phyloP scores from a whole-genome alignment of 2,329 filamentous ascomycete genomes.

The Claviceps arundinis region DNA sequence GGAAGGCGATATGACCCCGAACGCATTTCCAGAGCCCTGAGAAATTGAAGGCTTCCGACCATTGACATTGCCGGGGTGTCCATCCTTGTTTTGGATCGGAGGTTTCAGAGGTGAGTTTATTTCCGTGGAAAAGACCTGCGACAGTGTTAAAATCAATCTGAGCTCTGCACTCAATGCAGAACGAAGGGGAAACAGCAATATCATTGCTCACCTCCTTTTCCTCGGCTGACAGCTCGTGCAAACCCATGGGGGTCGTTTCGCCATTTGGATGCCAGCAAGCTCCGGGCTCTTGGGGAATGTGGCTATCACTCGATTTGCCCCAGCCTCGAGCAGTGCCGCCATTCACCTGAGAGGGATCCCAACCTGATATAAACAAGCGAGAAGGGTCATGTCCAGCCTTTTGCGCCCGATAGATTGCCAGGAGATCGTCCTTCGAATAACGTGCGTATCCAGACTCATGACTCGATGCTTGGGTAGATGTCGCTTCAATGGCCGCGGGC shows the following conservation, averaged over 20 bases:
- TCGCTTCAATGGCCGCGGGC: constrained; percentile 20
- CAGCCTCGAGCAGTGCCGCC: constrained; percentile 51
- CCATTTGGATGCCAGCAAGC: constrained; percentile 79
- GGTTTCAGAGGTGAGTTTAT: constrained; percentile 92
- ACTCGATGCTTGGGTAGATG: constrained; percentile 17
- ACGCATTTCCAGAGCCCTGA: constrained; percentile 49
- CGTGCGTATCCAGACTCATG: constrained; percentile 35
- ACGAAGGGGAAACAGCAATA: not conserved
- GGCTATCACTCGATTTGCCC: constrained; percentile 65
- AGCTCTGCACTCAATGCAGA: not conserved
- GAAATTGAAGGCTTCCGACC: constrained; percentile 77
- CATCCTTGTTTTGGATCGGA: constrained; percentile 58
- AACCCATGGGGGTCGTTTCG: constrained; percentile 53
- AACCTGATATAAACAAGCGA: constrained; percentile 58
- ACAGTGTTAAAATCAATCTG: not conserved
- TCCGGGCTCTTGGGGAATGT: constrained; percentile 68
- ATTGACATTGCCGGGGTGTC: constrained; percentile 44
- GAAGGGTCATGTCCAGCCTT: constrained; percentile 41
- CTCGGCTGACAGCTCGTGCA: constrained; percentile 54
- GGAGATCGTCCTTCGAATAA: constrained; percentile 67
- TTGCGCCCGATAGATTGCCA: constrained; percentile 53
- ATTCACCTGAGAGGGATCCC: constrained; percentile 65
- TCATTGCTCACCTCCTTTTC: constrained; percentile 41
- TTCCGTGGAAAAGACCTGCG: constrained; percentile 64
- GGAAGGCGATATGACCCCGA: constrained; percentile 61